Evolutionary conservation across 2,329 filamentous ascomycete species (phyloP), one percentile per base, ranked within the genome.

Genomic region (Aspergillus chevalieri): DNA sequence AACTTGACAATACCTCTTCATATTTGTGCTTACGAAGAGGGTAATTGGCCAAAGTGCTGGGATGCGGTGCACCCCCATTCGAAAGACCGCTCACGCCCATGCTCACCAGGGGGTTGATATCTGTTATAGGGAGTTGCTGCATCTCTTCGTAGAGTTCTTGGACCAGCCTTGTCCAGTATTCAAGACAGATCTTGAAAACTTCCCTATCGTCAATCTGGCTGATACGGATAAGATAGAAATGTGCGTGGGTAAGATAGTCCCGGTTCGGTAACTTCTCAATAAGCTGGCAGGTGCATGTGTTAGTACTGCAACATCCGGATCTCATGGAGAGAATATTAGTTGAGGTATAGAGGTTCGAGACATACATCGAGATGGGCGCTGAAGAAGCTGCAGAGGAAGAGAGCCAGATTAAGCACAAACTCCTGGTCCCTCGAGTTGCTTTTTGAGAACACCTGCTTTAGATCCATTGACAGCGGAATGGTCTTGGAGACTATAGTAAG

Each of bases 131-230:
- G 3, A 97, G 83, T 56, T 90, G 83, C 71, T 98, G 93, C 91
- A 97, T 96, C 76, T 98, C 93, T 68, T 98, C 93, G 68, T 97
- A 98, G 19, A 98, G 81, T 71, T 97, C 93, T 65, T 95, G 92
- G 6, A 98, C 94, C 46, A 97, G 80, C 73, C 96, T 97, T 34
- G 94, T 93, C 93, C 93, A 98, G 75, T 98, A 98, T 69, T 98
- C 94, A 54, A 98, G 78, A 67, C 89, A 95, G 65, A 98, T 98
- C 79, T 98, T 98, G 82, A 98, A 98, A 57, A 98, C 95, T 70
- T 98, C 93, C 48, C 93, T 86, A 65, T 98, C 94, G 59, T 98
- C 93, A 58, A 98, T 98, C 74, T 98, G 91, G 44, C 91, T 96
- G 70, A 98, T 96, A 55, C 92, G 86, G 64, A 98, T 96, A 12